Evolutionary conservation across 345 rosid species (phyloP).

Genomic region (Citrus australasica): DNA sequence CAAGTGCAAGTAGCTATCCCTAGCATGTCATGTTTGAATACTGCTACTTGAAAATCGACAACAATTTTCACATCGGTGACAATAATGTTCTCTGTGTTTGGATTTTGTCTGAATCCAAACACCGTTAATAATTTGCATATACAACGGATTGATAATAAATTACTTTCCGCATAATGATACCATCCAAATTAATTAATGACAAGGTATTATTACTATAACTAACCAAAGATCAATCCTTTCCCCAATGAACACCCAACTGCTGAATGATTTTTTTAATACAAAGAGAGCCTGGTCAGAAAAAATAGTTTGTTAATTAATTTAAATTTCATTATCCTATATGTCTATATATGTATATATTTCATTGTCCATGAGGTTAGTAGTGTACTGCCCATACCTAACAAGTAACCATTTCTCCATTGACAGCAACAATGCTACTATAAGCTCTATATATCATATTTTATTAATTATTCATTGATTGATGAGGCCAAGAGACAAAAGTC

Average conservation of each 20-base stretch:
- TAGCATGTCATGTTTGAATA: not conserved
- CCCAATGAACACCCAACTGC: conserved; percentile 3
- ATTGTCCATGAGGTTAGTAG: not conserved
- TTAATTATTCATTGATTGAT: not conserved
- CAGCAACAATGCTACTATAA: not conserved
- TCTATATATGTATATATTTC: not conserved
- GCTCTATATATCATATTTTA: not conserved
- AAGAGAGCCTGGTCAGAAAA: not conserved
- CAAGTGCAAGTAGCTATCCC: not conserved
- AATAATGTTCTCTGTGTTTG: not conserved
- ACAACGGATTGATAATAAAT: not conserved
- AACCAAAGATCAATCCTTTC: too few species aligned
- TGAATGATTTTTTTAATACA: not conserved
- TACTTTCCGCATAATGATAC: too few species aligned
- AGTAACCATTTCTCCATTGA: conserved; percentile 1
- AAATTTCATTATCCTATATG: not conserved
- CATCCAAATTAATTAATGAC: not conserved
- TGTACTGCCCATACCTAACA: conserved; percentile 6
- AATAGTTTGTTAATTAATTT: not conserved
- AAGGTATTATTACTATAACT: not conserved
- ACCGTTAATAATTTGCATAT: not conserved
- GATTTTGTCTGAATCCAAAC: not conserved
- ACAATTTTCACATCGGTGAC: not conserved
- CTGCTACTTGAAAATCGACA: not conserved
- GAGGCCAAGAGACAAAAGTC: not conserved